Conservation (phyloP, 2,329 filamentous ascomycete genomes). For the Canariomyces notabilis region DNA sequence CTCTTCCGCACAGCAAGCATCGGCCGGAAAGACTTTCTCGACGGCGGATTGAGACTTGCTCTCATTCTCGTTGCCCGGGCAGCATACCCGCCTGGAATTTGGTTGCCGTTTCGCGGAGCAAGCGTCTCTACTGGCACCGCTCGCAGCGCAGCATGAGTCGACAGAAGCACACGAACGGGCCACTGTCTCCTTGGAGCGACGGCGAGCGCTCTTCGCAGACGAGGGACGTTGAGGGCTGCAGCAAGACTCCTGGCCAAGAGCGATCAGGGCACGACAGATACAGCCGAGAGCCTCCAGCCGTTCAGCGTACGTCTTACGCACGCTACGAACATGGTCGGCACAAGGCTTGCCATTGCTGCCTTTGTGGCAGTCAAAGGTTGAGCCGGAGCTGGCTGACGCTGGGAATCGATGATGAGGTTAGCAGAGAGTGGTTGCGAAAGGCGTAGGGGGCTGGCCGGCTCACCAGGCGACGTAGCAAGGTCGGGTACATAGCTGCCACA, state of each 20-base stretch:
- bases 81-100: not conserved
- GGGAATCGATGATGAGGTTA: not conserved
- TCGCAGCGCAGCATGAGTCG: conserved; percentile 25
- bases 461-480: no score
- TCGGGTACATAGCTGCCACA: conserved; percentile 25
- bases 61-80: no score
- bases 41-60: no score
- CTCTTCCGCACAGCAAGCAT: no score
- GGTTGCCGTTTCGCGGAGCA: not conserved
- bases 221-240: conserved; percentile 33
- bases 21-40: no score
- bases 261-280: conserved; percentile 48
- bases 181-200: conserved; percentile 21
- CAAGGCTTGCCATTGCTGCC: conserved; percentile 32
- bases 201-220: conserved; percentile 18
- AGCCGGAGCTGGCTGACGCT: no score
- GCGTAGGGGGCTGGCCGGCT: no score
- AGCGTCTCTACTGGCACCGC: not conserved
- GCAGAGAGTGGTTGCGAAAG: no score
- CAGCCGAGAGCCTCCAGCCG: conserved; percentile 46
- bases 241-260: conserved; percentile 48
- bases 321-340: conserved; percentile 31
- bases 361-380: conserved; percentile 9
- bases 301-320: conserved; percentile 36
- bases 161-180: conserved; percentile 19